These are phyloP conservation scores for Scedosporium dehoogii DNA, from an alignment of 2,329 filamentous ascomycete species.

Conservation along the genomic window DNA sequence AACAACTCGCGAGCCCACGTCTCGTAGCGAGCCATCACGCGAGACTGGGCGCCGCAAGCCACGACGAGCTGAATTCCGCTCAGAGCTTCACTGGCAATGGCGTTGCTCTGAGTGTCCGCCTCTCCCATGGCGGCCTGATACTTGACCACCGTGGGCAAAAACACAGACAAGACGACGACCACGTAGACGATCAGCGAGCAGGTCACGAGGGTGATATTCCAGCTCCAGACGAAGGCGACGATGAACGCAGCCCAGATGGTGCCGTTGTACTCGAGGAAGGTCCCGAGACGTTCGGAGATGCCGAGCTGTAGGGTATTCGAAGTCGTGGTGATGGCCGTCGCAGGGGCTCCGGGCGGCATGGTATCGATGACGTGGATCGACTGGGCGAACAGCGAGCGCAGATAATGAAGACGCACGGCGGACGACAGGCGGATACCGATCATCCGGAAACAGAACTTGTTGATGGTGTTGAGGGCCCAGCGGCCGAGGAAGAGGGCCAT, in stretches of 20 bases:
- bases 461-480: conserved; percentile 52
- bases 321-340: conserved; percentile 53
- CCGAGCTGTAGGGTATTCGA: conserved; percentile 54
- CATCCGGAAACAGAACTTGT: conserved; percentile 46
- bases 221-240: conserved; percentile 47
- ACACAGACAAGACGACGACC: conserved; percentile 31
- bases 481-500: conserved; percentile 61
- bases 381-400: conserved; percentile 53
- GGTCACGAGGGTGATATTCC: conserved; percentile 50
- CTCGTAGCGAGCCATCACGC: conserved; percentile 42
- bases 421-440: conserved; percentile 53
- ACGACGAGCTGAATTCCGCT: conserved; percentile 50
- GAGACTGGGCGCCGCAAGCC: conserved; percentile 50
- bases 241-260: conserved; percentile 44
- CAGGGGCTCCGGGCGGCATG: conserved; percentile 51
- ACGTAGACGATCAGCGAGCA: conserved; percentile 47
- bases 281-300: conserved; percentile 53
- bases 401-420: conserved; percentile 54
- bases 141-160: conserved; percentile 48
- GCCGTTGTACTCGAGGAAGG: conserved; percentile 44
- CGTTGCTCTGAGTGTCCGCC: conserved; percentile 47
- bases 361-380: conserved; percentile 59
- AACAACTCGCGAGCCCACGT: conserved; percentile 43
- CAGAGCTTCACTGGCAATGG: conserved; percentile 52
- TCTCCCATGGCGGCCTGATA: conserved; percentile 33